phyloP scores from a whole-genome alignment of 306 rosid genomes.

The Quercus variabilis region DNA sequence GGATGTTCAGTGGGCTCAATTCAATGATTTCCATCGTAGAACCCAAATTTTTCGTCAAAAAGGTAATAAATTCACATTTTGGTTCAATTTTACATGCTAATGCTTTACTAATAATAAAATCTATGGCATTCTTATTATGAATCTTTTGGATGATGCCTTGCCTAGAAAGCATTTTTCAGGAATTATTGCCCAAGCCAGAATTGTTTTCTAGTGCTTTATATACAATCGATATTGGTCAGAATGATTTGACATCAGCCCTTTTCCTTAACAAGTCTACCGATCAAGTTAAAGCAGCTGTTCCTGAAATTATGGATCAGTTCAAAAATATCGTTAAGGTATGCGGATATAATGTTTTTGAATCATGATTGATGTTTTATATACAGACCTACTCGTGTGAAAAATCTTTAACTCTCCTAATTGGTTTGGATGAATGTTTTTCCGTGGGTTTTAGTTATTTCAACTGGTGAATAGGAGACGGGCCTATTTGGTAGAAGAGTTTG shows the following conservation, averaged over 20 bases:
- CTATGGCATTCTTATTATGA: too few relatives aligned
- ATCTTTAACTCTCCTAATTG: too few relatives aligned
- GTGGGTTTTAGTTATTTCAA: accelerated
- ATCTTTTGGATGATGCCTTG: not conserved
- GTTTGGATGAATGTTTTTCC: too few relatives aligned
- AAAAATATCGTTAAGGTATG: constrained; percentile 40
- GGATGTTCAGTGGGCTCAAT: constrained; percentile 50
- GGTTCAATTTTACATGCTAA: too few relatives aligned
- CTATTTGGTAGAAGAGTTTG: too few relatives aligned
- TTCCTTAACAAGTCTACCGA: constrained; percentile 39
- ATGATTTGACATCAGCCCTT: constrained; percentile 42
- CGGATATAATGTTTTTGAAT: too few relatives aligned
- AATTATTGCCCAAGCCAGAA: constrained; percentile 30
- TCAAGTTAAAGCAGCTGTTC: constrained; percentile 36
- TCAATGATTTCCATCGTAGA: constrained; percentile 51
- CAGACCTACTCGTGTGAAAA: too few relatives aligned
- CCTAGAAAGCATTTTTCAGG: constrained; percentile 31
- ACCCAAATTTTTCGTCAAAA: constrained; percentile 34
- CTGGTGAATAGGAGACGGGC: too few relatives aligned
- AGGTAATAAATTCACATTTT: constrained; percentile 18
- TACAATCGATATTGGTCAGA: constrained; percentile 52
- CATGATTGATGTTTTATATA: too few relatives aligned
- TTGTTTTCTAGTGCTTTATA: constrained; percentile 31
- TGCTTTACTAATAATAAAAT: too few relatives aligned
- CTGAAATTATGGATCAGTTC: constrained; percentile 51